These are phyloP conservation scores for Phytophthora syringae DNA, from an alignment of 352 stramenopile genomes.

Conservation along the genomic window DNA sequence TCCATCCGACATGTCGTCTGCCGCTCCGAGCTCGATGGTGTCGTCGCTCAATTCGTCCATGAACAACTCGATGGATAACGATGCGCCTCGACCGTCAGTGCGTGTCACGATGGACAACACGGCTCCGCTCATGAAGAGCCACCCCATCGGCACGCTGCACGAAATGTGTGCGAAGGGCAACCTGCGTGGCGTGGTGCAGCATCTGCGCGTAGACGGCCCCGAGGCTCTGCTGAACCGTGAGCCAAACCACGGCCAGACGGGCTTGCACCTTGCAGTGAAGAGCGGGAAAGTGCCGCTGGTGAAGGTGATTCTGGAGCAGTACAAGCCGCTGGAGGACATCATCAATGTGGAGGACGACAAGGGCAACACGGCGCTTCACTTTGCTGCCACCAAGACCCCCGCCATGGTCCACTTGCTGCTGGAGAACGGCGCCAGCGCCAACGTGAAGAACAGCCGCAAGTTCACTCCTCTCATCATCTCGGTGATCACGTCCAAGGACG, in stretches of 20 bases:
- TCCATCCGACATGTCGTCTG: conserved; percentile 41
- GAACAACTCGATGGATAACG: conserved; percentile 44
- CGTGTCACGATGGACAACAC: conserved; percentile 77
- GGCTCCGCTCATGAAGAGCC: conserved; percentile 75
- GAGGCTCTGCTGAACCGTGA: conserved; percentile 75
- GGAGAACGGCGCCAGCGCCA: conserved; percentile 80
- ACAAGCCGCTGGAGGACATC: conserved; percentile 78
- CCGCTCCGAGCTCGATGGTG: conserved; percentile 23
- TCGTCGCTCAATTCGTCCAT: conserved; percentile 43
- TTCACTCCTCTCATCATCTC: conserved; percentile 88
- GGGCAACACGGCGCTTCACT: conserved; percentile 87
- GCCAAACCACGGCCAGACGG: conserved; percentile 86
- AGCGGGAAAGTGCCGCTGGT: conserved; percentile 84
- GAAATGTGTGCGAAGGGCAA: conserved; percentile 85
- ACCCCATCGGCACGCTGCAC: conserved; percentile 81
- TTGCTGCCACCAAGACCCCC: conserved; percentile 86
- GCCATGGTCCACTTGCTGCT: conserved; percentile 84
- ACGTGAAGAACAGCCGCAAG: conserved; percentile 88
- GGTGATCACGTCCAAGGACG: conserved; percentile 86
- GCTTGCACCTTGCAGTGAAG: conserved; percentile 83
- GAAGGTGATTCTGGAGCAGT: conserved; percentile 86
- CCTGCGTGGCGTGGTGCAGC: conserved; percentile 76
- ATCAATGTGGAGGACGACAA: conserved; percentile 90
- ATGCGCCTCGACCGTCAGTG: conserved; percentile 64
- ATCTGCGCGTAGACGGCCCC: conserved; percentile 73